These are phyloP conservation scores for Osmanthus fragrans DNA, from an alignment of 257 asterid species.

Conservation along the genomic window DNA sequence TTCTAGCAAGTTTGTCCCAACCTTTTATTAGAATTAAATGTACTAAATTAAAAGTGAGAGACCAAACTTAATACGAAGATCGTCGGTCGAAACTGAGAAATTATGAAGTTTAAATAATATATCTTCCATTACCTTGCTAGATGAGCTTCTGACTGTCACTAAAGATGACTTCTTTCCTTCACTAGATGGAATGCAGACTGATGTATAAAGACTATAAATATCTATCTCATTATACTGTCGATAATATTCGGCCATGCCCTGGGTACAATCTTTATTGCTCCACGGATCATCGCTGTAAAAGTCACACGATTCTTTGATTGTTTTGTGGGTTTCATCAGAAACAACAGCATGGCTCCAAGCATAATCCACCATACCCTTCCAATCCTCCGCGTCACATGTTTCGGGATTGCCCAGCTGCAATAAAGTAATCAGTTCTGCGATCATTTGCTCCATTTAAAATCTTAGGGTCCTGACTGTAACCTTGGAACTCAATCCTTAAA, in stretches of 20 bases:
- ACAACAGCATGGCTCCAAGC: conserved; percentile 99
- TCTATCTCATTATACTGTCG: conserved; percentile 78
- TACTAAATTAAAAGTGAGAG: too few relatives aligned
- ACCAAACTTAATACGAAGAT: too few relatives aligned
- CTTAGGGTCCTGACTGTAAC: too few relatives aligned
- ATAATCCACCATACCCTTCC: conserved; percentile 88
- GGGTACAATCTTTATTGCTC: conserved; percentile 48
- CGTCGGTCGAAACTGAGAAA: too few relatives aligned
- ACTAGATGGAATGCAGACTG: conserved; percentile 52
- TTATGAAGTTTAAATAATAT: too few relatives aligned
- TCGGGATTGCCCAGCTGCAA: conserved; percentile 88
- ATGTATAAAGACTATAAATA: conserved; percentile 82
- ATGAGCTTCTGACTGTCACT: too few relatives aligned
- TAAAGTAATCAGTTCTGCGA: not conserved
- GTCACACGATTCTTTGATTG: conserved; percentile 56
- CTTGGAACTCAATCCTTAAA: not conserved
- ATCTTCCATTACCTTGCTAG: too few relatives aligned
- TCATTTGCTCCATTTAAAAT: not conserved
- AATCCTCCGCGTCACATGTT: conserved; percentile 80
- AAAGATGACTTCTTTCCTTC: too few relatives aligned
- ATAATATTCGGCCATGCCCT: conserved; percentile 59
- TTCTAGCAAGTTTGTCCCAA: too few relatives aligned
- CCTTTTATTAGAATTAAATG: too few relatives aligned
- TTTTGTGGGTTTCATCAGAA: conserved; percentile 83
- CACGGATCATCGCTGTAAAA: conserved; percentile 63